A percentile compares a stretch with the other conserved stretches of the same genome.
Evolutionary conservation across 352 stramenopile species (phyloP).

Genomic region (Globisporangium spiculum): DNA sequence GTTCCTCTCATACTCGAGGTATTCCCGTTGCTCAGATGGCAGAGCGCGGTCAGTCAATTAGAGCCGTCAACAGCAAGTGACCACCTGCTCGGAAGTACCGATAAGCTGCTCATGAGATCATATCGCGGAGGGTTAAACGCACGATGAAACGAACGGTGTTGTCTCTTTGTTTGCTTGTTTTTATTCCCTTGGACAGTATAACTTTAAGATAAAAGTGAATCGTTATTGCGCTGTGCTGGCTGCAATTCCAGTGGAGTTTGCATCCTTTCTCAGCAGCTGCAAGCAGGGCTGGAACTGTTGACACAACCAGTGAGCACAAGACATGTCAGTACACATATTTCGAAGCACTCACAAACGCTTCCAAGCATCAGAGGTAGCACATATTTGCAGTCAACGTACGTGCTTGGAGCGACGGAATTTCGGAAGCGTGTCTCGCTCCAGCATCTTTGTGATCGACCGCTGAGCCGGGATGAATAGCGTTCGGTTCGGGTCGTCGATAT

Average conservation of each 20-base stretch:
- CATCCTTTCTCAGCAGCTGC: conserved; percentile 30
- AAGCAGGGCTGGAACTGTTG: conserved; percentile 36
- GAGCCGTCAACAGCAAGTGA: background rate
- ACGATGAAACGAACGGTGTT: background rate
- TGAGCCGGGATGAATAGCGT: conserved; percentile 61
- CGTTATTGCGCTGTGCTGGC: background rate
- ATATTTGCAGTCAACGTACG: conserved; percentile 28
- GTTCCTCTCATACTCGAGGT: background rate
- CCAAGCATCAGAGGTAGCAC: background rate
- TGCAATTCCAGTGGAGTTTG: conserved; percentile 4
- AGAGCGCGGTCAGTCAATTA: background rate
- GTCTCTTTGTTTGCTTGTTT: background rate
- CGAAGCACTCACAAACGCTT: too few relatives aligned
- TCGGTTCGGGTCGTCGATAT: conserved; percentile 52
- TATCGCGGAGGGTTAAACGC: background rate
- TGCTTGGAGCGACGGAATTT: conserved; percentile 75
- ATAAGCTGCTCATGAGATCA: background rate
- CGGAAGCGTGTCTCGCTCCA: conserved; percentile 67
- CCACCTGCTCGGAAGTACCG: background rate
- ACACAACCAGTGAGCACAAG: background rate
- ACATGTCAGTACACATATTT: background rate
- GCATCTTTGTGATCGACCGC: conserved; percentile 71
- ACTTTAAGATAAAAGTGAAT: conserved; percentile 3
- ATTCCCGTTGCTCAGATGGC: background rate
- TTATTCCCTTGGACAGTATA: background rate